Evolutionary conservation across 345 rosid genomes (phyloP).

Genomic region (Populus alba): DNA sequence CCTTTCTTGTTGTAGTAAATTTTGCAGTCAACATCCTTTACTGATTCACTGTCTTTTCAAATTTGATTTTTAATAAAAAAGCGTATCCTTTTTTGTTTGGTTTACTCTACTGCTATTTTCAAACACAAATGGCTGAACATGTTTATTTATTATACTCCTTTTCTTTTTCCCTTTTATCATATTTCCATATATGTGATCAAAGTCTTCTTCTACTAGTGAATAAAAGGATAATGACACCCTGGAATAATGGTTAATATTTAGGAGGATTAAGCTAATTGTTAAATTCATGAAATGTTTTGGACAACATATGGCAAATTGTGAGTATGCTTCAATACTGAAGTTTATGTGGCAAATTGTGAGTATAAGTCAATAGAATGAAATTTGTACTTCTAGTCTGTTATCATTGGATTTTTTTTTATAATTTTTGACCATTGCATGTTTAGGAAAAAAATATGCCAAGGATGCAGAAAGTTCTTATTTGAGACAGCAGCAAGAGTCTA

Average conservation of each 20-base stretch:
- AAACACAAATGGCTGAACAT: background rate
- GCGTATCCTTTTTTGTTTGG: background rate
- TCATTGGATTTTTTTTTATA: background rate
- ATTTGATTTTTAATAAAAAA: background rate
- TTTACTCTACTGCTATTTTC: background rate
- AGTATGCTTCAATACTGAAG: background rate
- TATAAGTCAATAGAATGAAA: background rate
- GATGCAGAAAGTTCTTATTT: constrained; percentile 57
- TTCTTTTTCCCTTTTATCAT: background rate
- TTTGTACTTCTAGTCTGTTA: background rate
- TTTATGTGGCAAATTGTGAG: background rate
- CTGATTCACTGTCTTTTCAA: background rate
- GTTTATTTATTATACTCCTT: background rate
- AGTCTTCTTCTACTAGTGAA: background rate
- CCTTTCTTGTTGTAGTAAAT: background rate
- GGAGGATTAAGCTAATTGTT: background rate
- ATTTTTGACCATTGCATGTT: background rate
- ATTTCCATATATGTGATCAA: background rate
- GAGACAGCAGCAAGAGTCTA: constrained; percentile 56
- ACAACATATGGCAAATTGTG: background rate
- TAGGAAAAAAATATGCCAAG: constrained; percentile 38
- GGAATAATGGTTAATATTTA: background rate
- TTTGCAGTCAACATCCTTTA: constrained; percentile 1
- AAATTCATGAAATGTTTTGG: background rate
- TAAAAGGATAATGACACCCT: background rate